These are phyloP conservation scores for Capsella bursapastoris DNA, from an alignment of 345 rosid genomes.

Conservation along the genomic window DNA sequence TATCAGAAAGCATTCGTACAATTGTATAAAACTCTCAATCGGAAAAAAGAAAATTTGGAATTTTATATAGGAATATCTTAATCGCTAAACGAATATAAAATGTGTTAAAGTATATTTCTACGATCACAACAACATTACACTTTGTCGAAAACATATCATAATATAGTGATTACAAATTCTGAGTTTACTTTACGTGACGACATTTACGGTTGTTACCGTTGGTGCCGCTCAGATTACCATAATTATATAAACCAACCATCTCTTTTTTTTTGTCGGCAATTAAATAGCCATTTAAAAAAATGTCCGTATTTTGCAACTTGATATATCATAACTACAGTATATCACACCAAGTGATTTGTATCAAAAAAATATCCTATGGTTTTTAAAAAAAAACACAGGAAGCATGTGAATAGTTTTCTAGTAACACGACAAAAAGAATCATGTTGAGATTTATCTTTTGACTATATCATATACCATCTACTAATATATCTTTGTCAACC, in stretches of 20 bases:
- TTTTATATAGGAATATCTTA: too few relatives aligned
- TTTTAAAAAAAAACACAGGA: not conserved
- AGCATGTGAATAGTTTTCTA: constrained; percentile 13
- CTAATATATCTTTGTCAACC: constrained; percentile 4
- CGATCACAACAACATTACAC: too few relatives aligned
- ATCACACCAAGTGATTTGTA: not conserved
- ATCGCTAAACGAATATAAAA: too few relatives aligned
- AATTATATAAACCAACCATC: not conserved
- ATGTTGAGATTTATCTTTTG: constrained; percentile 28
- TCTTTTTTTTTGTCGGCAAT: constrained; percentile 8
- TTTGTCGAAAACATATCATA: not conserved
- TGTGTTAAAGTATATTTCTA: too few relatives aligned
- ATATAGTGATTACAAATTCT: not conserved
- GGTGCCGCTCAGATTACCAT: not conserved
- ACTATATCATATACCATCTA: constrained; percentile 16
- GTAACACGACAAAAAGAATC: constrained; percentile 22
- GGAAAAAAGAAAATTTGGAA: too few relatives aligned
- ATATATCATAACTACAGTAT: not conserved
- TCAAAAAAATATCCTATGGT: not conserved
- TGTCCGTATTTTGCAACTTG: not conserved
- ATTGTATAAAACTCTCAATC: not conserved
- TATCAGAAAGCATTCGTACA: not conserved
- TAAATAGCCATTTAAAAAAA: not conserved
- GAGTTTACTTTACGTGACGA: not conserved
- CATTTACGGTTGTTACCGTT: not conserved